Conservation (phyloP, 192 early-diverging fungal species). For the Coemansia sp. region DNA sequence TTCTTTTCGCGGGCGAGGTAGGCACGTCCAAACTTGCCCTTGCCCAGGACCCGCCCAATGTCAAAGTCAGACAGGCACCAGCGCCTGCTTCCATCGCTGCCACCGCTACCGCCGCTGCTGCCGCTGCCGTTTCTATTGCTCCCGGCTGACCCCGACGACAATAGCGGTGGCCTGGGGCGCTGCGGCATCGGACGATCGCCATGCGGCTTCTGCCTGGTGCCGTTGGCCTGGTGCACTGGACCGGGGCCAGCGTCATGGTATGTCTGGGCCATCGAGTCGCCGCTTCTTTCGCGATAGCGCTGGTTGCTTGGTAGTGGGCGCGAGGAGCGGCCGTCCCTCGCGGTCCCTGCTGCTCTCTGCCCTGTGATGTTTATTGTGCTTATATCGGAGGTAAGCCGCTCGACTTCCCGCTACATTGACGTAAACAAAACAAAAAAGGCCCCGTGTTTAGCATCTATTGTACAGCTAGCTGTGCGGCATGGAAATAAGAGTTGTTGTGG, state of each 20-base stretch:
- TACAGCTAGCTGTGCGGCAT: not conserved
- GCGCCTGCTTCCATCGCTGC: conserved; percentile 10
- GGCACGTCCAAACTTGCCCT: conserved; percentile 96
- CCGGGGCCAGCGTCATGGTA: not conserved
- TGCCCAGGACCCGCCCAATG: conserved; percentile 81
- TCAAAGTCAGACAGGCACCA: conserved; percentile 85
- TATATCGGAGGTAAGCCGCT: conserved; percentile 26
- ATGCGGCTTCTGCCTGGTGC: not conserved
- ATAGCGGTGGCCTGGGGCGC: not conserved
- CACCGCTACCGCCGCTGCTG: no score
- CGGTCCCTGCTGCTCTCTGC: conserved; percentile 5
- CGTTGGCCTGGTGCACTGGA: not conserved
- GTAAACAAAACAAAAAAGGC: not conserved
- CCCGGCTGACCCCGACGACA: not conserved
- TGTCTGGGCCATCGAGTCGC: not conserved
- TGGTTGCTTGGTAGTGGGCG: conserved; percentile 14
- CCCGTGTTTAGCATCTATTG: not conserved
- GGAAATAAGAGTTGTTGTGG: not conserved
- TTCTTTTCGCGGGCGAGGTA: conserved; percentile 88
- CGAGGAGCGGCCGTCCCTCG: conserved; percentile 2
- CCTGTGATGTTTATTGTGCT: conserved; percentile 31
- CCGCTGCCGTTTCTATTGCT: not conserved
- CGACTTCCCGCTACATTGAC: conserved; percentile 24
- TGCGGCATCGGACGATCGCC: conserved; percentile 3
- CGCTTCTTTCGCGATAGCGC: conserved; percentile 8